Evolutionary conservation across 2,329 filamentous ascomycete species (phyloP).

Genomic region (Lasiodiplodia theobromae): DNA sequence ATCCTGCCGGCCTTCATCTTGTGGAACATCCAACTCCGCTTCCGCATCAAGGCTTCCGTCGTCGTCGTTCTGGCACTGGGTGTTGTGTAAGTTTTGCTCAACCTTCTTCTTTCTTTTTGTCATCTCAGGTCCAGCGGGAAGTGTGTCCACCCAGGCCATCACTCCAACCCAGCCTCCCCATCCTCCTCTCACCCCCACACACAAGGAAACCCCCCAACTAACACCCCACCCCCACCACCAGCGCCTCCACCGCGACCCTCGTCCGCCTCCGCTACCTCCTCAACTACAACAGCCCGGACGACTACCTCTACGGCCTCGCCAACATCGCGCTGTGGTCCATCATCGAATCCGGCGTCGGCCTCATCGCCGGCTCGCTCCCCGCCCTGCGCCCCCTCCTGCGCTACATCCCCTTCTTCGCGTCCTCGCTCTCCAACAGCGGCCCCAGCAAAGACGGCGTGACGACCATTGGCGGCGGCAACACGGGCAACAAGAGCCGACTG

Average conservation of each 20-base stretch:
- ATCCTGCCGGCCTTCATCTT: slow-evolving; percentile 46
- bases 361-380: slow-evolving; percentile 57
- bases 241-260: slow-evolving; percentile 48
- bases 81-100: slow-evolving; percentile 46
- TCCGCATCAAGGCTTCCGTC: slow-evolving; percentile 55
- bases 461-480: background rate
- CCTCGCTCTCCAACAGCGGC: background rate
- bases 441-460: background rate
- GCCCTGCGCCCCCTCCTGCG: slow-evolving; percentile 54
- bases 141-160: too few relatives aligned
- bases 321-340: slow-evolving; percentile 57
- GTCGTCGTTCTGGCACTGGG: slow-evolving; percentile 53
- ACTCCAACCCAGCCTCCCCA: background rate
- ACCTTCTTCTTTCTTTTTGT: background rate
- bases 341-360: slow-evolving; percentile 58
- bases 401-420: background rate
- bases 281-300: slow-evolving; percentile 46
- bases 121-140: background rate
- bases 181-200: background rate
- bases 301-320: slow-evolving; percentile 52
- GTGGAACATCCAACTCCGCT: slow-evolving; percentile 53
- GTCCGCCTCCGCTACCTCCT: slow-evolving; percentile 55
- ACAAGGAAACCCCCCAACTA: background rate
- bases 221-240: slow-evolving; percentile 25
- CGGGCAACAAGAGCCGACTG: background rate